Evolutionary conservation across 192 early-diverging fungal species (phyloP), one percentile per base, ranked within the genome.

Genomic region (Lobosporangium transversale): DNA sequence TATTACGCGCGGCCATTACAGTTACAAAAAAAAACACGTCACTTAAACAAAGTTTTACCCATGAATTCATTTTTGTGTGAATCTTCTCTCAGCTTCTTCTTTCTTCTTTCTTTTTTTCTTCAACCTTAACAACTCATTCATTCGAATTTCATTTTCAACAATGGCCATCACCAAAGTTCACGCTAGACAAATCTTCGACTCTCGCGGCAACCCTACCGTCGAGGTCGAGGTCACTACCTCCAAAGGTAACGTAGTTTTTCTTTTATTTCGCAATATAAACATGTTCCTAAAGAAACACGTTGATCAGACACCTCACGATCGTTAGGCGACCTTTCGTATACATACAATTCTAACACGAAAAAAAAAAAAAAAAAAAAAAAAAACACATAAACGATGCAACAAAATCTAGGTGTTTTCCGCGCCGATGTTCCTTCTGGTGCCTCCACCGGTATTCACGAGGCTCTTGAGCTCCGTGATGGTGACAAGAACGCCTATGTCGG

Each of bases 171-270:
- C 78, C 54, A 89, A 89, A 66, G 85, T 94, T 78, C 85, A 90
- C 82, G 95, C 94, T 58, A 93, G 97, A 83, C 96, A 97, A 85
- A 98, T 98, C 86, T 98, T 95, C 78, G 97, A 98, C 89, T 98
- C 97, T 45, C 92, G 97, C 68, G 97, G 97, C 69, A 98, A 98
- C 91, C 97, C 97, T 59, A 98, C 97, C 62, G 91, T 99, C 60
- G 95, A 99, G 86, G 97, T 98, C 42, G 97, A 99, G 61, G 85
- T 99, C 81, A 94, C 92, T 60, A 99, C 97, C 73, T 27, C 66
- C 33, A 55, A 65, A 17, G 48, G 36, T 67, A 26, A 21, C 10
- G 32, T 37, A 40, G 37, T 14, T 40, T 14, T 7, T 14, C 37
- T 40, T 40, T 40, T 14, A 40, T 7, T 40, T 40, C 14, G n/a